Conservation (phyloP, 345 rosid species). For the Kandelia obovata region DNA sequence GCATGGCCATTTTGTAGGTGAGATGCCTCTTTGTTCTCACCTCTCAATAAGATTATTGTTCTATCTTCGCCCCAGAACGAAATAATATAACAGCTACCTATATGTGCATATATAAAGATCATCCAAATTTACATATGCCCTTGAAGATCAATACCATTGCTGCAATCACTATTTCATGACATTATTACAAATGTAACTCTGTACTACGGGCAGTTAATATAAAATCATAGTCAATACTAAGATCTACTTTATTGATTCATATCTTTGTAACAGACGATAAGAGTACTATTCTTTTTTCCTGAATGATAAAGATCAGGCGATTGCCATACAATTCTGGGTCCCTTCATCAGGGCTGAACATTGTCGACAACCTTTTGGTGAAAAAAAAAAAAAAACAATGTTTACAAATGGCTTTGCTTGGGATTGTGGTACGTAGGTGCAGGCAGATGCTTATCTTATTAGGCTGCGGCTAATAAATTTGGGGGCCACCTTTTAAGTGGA, state of each 20-base stretch:
- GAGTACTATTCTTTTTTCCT: not conserved
- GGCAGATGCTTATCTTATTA: slow-evolving; percentile 20
- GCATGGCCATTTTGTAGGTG: slow-evolving; percentile 56
- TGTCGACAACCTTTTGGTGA: not conserved
- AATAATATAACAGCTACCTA: too few relatives aligned
- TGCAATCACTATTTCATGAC: too few relatives aligned
- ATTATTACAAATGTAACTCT: too few relatives aligned
- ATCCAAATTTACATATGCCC: too few relatives aligned
- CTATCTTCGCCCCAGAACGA: too few relatives aligned
- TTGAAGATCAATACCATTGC: too few relatives aligned
- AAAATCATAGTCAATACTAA: too few relatives aligned
- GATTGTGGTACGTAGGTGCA: not conserved
- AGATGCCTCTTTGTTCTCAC: slow-evolving; percentile 61
- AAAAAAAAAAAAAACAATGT: not conserved
- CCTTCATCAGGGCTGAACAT: slow-evolving; percentile 16
- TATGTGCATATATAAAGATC: too few relatives aligned
- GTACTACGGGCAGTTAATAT: too few relatives aligned
- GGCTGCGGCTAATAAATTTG: not conserved
- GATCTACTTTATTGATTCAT: too few relatives aligned
- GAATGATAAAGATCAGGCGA: slow-evolving; percentile 9
- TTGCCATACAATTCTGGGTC: slow-evolving; percentile 16
- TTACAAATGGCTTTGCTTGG: not conserved
- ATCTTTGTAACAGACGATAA: not conserved
- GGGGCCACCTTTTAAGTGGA: slow-evolving; percentile 8
- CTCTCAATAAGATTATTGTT: slow-evolving; percentile 24